These are phyloP conservation scores for Millerozyma miso DNA, from an alignment of 805 yeast species.

Conservation along the genomic window DNA sequence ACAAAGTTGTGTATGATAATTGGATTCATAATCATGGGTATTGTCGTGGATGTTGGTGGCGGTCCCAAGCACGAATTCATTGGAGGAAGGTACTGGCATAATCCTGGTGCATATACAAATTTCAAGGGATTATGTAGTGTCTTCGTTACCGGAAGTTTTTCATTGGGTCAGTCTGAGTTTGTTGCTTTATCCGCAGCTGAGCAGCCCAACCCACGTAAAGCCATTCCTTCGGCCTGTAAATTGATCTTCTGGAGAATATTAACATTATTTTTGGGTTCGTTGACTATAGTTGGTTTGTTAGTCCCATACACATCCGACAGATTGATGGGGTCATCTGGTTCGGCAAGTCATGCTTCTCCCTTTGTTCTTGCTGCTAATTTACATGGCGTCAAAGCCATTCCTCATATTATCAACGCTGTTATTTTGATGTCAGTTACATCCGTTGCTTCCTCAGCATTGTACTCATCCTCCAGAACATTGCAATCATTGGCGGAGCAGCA, in stretches of 20 bases:
- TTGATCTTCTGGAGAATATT: constrained; percentile 36
- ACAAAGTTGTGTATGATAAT: constrained; percentile 33
- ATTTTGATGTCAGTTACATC: constrained; percentile 39
- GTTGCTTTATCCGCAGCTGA: constrained; percentile 28
- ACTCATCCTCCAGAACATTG: constrained; percentile 39
- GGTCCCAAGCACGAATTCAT: constrained; percentile 27
- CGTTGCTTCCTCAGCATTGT: constrained; percentile 40
- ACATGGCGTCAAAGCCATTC: constrained; percentile 36
- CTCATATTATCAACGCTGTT: constrained; percentile 40
- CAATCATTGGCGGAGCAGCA: constrained; percentile 41
- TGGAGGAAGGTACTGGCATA: constrained; percentile 29
- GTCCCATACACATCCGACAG: constrained; percentile 31
- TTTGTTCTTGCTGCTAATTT: constrained; percentile 38
- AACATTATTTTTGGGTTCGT: constrained; percentile 37
- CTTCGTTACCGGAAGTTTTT: constrained; percentile 30
- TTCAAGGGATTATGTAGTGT: constrained; percentile 29
- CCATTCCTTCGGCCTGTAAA: constrained; percentile 39
- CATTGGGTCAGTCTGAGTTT: constrained; percentile 32
- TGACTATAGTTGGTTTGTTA: constrained; percentile 35
- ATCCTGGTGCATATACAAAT: constrained; percentile 26
- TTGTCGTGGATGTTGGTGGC: constrained; percentile 37
- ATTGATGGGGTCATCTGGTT: constrained; percentile 31
- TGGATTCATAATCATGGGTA: constrained; percentile 40
- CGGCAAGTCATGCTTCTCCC: constrained; percentile 35
- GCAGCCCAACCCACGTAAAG: constrained; percentile 24